Base-by-base conservation (phyloP, 2,329 filamentous ascomycete genomes). In the Zasmidium angulare region DNA sequence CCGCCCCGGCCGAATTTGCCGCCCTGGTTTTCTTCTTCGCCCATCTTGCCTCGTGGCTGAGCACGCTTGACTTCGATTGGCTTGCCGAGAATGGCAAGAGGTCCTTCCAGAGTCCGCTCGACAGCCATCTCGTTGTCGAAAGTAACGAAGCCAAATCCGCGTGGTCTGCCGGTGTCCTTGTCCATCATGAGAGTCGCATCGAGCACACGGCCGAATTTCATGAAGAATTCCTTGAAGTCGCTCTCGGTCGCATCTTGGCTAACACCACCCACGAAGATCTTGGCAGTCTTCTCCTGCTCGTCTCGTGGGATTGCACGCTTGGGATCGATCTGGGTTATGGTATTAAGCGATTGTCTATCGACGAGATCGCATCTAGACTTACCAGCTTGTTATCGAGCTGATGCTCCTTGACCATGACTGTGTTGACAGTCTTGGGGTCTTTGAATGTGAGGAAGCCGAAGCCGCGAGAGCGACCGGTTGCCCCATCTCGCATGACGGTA, bases 151-250 rank as follows among this genome's bases (percentile, higher is more conserved):
- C 95, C 95, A 71, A 99, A 99, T 1, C 95, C 95, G 72, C 95
- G 85, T 2, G 95, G 95, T 46, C 95, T 86, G n/a, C 95, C 95
- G 0, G 95, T 99, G 75, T 99, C 95, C 78, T 99, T 99, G 75
- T 99, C 95, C 87, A 99, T 99, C 95, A 99, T 99, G 1, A 99
- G 86, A 0, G 95, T 99, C 1, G 95, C 95, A 77, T 99, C 95
- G 43, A 99, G 89, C 20, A 99, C 95, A 62, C 93, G 88, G 24
- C 95, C 95, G 70, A 98, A 99, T 71, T 96, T 91, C 71, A 90
- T 91, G 78, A 99, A 99, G 78, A 96, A 99, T 61, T 95, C 89
- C 72, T 91, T 92, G 75, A 99, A 99, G 73, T 98, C 92, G 63
- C 93, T 88, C 71, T 99, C 95, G 0, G 91, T 97, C 0, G 93